phyloP scores from a whole-genome alignment of 2,329 filamentous ascomycete species.

The Xylariaceae sp. region DNA sequence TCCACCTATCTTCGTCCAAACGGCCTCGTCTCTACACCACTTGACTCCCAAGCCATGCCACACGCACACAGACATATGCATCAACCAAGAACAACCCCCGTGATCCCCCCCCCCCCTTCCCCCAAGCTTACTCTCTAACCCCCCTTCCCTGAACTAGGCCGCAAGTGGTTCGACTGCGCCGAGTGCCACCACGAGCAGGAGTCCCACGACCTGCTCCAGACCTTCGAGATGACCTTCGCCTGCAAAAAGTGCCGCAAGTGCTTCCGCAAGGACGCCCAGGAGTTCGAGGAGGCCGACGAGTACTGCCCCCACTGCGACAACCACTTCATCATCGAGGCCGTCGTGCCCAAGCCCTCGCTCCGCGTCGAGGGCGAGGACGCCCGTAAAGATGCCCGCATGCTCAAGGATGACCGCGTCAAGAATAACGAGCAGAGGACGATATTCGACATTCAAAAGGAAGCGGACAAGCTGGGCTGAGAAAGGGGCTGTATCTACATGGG shows the following conservation, averaged over 20 bases:
- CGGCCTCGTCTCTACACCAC: not conserved
- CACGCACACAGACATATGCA: no score
- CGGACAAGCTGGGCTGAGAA: constrained; percentile 69
- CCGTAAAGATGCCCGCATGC: constrained; percentile 80
- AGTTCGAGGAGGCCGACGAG: constrained; percentile 96
- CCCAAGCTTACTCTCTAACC: not conserved
- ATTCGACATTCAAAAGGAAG: constrained; percentile 72
- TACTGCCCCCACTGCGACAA: constrained; percentile 99
- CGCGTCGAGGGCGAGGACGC: constrained; percentile 90
- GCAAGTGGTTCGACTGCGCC: constrained; percentile 98
- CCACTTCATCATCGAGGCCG: constrained; percentile 90
- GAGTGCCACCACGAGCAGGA: constrained; percentile 87
- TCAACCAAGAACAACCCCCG: constrained; percentile 7
- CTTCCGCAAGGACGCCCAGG: constrained; percentile 87
- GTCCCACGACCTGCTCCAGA: constrained; percentile 69
- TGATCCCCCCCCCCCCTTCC: not conserved
- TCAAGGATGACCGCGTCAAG: constrained; percentile 81
- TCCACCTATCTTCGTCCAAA: constrained; percentile 1
- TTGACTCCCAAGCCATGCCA: no score
- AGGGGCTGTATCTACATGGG: constrained; percentile 12
- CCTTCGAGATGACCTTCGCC: constrained; percentile 85
- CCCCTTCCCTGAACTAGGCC: constrained; percentile 47
- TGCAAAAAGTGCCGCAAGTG: constrained; percentile 99
- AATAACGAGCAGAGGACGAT: constrained; percentile 57
- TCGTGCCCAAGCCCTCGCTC: constrained; percentile 75